These are phyloP conservation scores for Botryobasidium botryosum DNA, from an alignment of 768 basidiomycete genomes.

Conservation along the genomic window DNA sequence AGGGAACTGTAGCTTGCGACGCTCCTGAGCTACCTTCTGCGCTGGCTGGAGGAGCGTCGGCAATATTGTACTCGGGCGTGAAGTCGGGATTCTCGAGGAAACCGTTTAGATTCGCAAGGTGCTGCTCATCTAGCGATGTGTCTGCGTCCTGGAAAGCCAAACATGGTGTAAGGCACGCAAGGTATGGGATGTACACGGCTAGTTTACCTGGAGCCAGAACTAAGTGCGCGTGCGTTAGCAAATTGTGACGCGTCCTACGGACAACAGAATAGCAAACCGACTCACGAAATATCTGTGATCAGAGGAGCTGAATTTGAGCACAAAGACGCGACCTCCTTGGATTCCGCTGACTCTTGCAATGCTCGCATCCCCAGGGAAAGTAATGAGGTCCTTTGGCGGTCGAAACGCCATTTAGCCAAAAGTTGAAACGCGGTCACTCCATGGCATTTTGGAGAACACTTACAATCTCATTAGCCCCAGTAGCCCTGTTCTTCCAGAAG, in stretches of 20 bases:
- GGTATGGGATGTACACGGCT: constrained; percentile 3
- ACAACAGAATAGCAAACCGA: constrained; percentile 9
- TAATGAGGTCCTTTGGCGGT: constrained; percentile 51
- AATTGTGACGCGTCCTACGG: not conserved
- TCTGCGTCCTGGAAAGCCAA: constrained; percentile 57
- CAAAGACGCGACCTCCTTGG: constrained; percentile 51
- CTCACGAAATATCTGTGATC: constrained; percentile 79
- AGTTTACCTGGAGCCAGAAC: constrained; percentile 76
- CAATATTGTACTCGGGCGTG: constrained; percentile 2
- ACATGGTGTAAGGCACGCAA: no score
- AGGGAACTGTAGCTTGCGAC: not conserved
- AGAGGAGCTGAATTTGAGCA: constrained; percentile 83
- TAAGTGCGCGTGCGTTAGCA: no score
- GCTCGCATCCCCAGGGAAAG: constrained; percentile 73
- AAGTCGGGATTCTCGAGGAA: constrained; percentile 50
- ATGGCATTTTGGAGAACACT: no score
- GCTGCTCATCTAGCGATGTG: constrained; percentile 49
- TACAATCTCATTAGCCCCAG: constrained; percentile 46
- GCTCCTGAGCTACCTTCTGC: not conserved
- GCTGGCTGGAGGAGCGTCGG: not conserved
- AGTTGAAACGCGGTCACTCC: not conserved
- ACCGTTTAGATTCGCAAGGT: constrained; percentile 52
- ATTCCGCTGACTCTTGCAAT: constrained; percentile 62
- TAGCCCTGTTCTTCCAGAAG: constrained; percentile 58
- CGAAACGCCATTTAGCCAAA: not conserved